Evolutionary conservation across 2,329 filamentous ascomycete species (phyloP).

Genomic region (Arthrocladium fulminans): DNA sequence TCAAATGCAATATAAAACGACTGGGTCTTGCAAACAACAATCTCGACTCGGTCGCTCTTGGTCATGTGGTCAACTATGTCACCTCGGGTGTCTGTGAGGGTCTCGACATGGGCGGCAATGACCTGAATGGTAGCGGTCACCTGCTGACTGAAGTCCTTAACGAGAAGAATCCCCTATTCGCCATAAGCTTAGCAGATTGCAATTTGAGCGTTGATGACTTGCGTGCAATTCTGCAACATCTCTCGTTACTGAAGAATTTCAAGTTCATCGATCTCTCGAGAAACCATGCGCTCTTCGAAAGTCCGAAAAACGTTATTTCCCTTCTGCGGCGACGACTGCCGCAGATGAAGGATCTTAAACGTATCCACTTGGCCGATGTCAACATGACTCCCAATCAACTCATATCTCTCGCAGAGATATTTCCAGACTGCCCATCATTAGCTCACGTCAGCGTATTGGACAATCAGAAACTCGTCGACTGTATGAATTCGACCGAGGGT

Average conservation of each 20-base stretch:
- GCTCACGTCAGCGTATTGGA: constrained; percentile 82
- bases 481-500: constrained; percentile 69
- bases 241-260: constrained; percentile 62
- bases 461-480: constrained; percentile 61
- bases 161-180: constrained; percentile 55
- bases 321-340: constrained; percentile 77
- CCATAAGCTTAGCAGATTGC: constrained; percentile 77
- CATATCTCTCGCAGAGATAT: constrained; percentile 80
- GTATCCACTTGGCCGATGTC: constrained; percentile 79
- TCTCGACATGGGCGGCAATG: constrained; percentile 80
- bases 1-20: constrained; percentile 65
- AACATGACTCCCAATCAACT: constrained; percentile 77
- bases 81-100: constrained; percentile 71
- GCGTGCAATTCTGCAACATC: constrained; percentile 62
- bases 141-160: constrained; percentile 45
- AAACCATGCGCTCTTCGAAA: constrained; percentile 70
- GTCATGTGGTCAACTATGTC: constrained; percentile 68
- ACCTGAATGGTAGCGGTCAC: constrained; percentile 44
- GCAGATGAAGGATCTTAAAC: constrained; percentile 65
- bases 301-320: constrained; percentile 62
- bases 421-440: constrained; percentile 72
- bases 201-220: constrained; percentile 66
- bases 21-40: constrained; percentile 77
- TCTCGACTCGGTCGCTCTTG: constrained; percentile 63
- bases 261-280: constrained; percentile 89